These are phyloP conservation scores for Lichtheimia ornata DNA, from an alignment of 371 early-diverging fungal genomes.

Conservation along the genomic window DNA sequence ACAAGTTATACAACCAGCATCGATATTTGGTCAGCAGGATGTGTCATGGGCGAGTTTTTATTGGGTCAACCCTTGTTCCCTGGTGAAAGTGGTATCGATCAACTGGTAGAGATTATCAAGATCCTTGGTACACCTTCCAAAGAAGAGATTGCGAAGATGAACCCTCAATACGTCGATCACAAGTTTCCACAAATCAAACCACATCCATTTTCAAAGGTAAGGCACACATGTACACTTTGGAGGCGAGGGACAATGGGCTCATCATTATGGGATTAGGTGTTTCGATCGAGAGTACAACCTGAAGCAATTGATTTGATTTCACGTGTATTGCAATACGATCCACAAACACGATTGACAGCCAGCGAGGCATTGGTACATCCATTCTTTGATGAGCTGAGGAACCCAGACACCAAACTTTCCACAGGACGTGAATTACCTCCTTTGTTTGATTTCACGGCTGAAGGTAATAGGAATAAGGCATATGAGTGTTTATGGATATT, in stretches of 20 bases:
- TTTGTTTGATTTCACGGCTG: slow-evolving; percentile 89
- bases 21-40: slow-evolving; percentile 96
- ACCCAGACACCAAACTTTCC: slow-evolving; percentile 81
- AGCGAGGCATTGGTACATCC: slow-evolving; percentile 94
- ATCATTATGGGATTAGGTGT: not conserved
- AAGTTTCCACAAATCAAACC: slow-evolving; percentile 96
- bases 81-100: slow-evolving; percentile 98
- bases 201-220: slow-evolving; percentile 75
- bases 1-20: slow-evolving; percentile 89
- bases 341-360: slow-evolving; percentile 86
- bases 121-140: slow-evolving; percentile 96
- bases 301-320: slow-evolving; percentile 91
- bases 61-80: slow-evolving; percentile 94
- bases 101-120: slow-evolving; percentile 98
- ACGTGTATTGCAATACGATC: slow-evolving; percentile 94
- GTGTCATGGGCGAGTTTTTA: slow-evolving; percentile 97
- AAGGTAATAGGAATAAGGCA: slow-evolving; percentile 51
- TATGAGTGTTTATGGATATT: not conserved
- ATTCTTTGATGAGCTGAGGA: slow-evolving; percentile 96
- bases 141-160: slow-evolving; percentile 93
- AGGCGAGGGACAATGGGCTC: not conserved
- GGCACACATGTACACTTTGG: not conserved
- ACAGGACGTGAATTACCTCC: slow-evolving; percentile 85
- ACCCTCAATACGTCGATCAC: slow-evolving; percentile 93
- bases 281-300: slow-evolving; percentile 71